Evolutionary conservation across 1,284 basidiomycete genomes (phyloP).

Genomic region (Austroboletus novae-zelandiae): DNA sequence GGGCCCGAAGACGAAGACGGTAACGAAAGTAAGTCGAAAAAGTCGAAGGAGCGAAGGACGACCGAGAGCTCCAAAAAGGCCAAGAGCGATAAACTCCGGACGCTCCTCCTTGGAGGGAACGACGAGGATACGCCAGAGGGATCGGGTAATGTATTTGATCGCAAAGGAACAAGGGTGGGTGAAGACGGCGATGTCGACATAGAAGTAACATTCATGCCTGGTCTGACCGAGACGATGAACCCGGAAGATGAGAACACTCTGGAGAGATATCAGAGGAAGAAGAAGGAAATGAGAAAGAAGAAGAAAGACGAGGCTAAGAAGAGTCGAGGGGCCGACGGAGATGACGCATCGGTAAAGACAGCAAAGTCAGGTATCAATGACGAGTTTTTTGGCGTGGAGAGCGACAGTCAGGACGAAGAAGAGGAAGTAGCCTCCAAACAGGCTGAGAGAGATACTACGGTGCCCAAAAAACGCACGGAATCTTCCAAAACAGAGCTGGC

Average conservation of each 20-base stretch:
- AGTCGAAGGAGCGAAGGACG: not conserved
- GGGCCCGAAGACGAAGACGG: slow-evolving; percentile 43
- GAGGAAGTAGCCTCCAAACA: slow-evolving; percentile 15
- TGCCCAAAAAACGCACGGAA: slow-evolving; percentile 7
- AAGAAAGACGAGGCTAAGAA: slow-evolving; percentile 66
- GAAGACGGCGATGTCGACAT: slow-evolving; percentile 67
- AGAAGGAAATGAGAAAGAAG: slow-evolving; percentile 81
- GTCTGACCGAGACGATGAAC: slow-evolving; percentile 56
- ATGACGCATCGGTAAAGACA: slow-evolving; percentile 19
- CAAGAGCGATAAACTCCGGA: slow-evolving; percentile 65
- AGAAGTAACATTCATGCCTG: slow-evolving; percentile 93
- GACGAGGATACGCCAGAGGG: slow-evolving; percentile 72
- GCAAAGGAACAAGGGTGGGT: slow-evolving; percentile 21
- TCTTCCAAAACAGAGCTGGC: slow-evolving; percentile 56
- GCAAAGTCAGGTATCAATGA: slow-evolving; percentile 48
- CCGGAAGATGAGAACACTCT: slow-evolving; percentile 79
- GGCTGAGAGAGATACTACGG: slow-evolving; percentile 23
- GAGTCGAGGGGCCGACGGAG: slow-evolving; percentile 23
- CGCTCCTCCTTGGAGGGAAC: slow-evolving; percentile 65
- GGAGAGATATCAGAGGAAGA: slow-evolving; percentile 82
- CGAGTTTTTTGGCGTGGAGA: slow-evolving; percentile 57
- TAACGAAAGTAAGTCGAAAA: not conserved
- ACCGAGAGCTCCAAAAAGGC: slow-evolving; percentile 41
- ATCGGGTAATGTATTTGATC: slow-evolving; percentile 53
- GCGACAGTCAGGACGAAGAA: slow-evolving; percentile 42